Base-by-base conservation (phyloP, 768 basidiomycete species). In the Pleurotus tuoliensis region DNA sequence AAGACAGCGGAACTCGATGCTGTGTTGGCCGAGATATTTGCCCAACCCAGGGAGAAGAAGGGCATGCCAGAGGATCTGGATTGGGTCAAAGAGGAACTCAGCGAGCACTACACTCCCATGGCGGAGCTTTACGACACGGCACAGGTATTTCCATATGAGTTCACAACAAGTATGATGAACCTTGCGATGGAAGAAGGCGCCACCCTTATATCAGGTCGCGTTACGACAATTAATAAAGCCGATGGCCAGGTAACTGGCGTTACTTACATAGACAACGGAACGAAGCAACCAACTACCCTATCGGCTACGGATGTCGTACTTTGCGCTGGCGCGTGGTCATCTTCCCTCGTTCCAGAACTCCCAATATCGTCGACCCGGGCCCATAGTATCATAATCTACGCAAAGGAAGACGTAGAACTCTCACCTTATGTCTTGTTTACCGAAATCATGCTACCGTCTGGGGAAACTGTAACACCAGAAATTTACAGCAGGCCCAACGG, bases 301-400 rank as follows among this genome's bases (percentile, higher is more conserved):
- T 67, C 76, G 0, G 86, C 88, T 13, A 87, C 87, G 8, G 77
- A 87, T 55, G 82, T 94, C 59, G 74, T 96, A 40, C 68, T 97
- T 49, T 80, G 86, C 40, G 90, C 90, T n/a, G 94, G 94, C 22
- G 88, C 91, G 13, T 97, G 94, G 93, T 90, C 91, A 0, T 76
- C 90, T 6, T 64, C 65, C 7, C 66, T 95, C 56, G 51, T 88
- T 30, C 73, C 80, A 7, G 59, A 70, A 16, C 75, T 90, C 25
- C 84, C 86, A 13, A 77, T 90, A 61, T 64, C 73, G n/a, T 79
- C 78, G 43, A 84, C 79, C 5, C 84, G 89, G 53, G 88, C 87
- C 0, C 89, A 91, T 67, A 89, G 87, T 63, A 79, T 92, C 64
- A 82, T 82, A 6, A 81, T 90, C 59, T 80, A 71, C 12, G 80